These are phyloP conservation scores for Vigna mungo DNA, from an alignment of 306 rosid species.

Conservation along the genomic window DNA sequence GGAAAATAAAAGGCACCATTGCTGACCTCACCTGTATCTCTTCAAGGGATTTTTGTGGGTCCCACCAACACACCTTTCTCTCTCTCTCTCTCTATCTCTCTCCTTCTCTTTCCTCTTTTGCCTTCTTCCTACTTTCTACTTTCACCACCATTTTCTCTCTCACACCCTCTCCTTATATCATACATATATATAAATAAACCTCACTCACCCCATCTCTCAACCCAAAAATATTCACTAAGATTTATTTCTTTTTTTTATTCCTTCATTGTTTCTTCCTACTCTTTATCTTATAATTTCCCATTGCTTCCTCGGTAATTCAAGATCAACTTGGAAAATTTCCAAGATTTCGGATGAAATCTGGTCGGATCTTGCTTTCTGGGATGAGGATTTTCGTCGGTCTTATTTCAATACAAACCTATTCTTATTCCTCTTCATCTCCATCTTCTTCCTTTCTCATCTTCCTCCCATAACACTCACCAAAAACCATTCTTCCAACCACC, in stretches of 20 bases:
- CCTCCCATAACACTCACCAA: constrained; percentile 20
- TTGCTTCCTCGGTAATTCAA: constrained; percentile 86
- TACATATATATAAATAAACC: constrained; percentile 40
- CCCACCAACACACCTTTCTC: constrained; percentile 43
- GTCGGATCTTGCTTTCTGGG: constrained; percentile 98
- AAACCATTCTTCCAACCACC: constrained; percentile 1
- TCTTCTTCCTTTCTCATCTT: constrained; percentile 34
- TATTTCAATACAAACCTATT: constrained; percentile 60
- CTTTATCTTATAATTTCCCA: constrained; percentile 47
- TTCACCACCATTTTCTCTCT: background rate
- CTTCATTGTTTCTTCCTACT: constrained; percentile 25
- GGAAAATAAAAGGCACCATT: constrained; percentile 40
- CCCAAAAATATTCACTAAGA: constrained; percentile 50
- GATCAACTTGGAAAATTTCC: constrained; percentile 68
- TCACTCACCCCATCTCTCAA: constrained; percentile 36
- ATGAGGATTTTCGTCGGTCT: constrained; percentile 78
- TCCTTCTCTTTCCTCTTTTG: background rate
- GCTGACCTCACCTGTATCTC: constrained; percentile 96
- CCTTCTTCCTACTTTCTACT: constrained; percentile 21
- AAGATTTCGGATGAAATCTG: constrained; percentile 94
- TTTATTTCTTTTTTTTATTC: constrained; percentile 43
- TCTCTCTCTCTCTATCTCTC: too few species aligned
- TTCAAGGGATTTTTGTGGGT: constrained; percentile 69
- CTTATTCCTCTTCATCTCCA: background rate
- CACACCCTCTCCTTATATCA: background rate